phyloP scores from a whole-genome alignment of 1,139 yeast species.

The Suhomyces bokatorum region DNA sequence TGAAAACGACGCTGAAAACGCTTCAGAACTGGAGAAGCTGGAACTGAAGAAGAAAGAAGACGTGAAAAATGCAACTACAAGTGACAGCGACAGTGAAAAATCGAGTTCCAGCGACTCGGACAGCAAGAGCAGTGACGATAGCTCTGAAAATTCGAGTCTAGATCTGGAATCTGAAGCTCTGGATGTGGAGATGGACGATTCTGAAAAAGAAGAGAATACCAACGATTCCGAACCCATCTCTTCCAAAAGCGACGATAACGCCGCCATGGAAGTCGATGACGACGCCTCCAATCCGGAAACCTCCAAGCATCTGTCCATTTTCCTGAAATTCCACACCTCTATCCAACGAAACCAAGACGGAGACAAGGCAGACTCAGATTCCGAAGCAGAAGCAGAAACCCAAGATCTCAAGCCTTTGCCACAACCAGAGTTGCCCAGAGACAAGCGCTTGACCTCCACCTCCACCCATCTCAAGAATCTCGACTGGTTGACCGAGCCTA shows the following conservation, averaged over 20 bases:
- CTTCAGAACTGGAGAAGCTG: slow-evolving; percentile 4
- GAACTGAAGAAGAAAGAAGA: slow-evolving; percentile 1
- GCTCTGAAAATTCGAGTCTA: background rate
- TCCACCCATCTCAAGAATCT: slow-evolving; percentile 44
- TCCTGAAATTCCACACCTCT: slow-evolving; percentile 30
- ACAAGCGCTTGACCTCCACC: slow-evolving; percentile 41
- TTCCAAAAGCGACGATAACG: background rate
- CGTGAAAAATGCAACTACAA: background rate
- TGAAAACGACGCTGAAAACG: slow-evolving; percentile 15
- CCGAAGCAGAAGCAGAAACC: slow-evolving; percentile 27
- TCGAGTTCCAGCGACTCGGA: slow-evolving; percentile 6
- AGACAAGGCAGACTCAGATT: slow-evolving; percentile 17
- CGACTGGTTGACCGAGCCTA: slow-evolving; percentile 71
- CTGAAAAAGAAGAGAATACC: background rate
- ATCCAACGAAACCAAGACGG: slow-evolving; percentile 10
- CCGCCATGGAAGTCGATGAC: slow-evolving; percentile 9
- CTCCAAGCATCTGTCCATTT: slow-evolving; percentile 33
- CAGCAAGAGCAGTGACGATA: background rate
- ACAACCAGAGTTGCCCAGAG: slow-evolving; percentile 68
- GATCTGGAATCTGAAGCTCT: background rate
- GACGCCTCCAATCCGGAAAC: slow-evolving; percentile 8
- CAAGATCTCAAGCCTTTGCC: slow-evolving; percentile 78
- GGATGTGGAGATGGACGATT: slow-evolving; percentile 5
- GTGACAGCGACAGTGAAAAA: slow-evolving; percentile 2
- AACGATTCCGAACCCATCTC: background rate